These are phyloP conservation scores for Diplodia scrobiculata DNA, from an alignment of 2,329 filamentous ascomycete species.

Conservation along the genomic window DNA sequence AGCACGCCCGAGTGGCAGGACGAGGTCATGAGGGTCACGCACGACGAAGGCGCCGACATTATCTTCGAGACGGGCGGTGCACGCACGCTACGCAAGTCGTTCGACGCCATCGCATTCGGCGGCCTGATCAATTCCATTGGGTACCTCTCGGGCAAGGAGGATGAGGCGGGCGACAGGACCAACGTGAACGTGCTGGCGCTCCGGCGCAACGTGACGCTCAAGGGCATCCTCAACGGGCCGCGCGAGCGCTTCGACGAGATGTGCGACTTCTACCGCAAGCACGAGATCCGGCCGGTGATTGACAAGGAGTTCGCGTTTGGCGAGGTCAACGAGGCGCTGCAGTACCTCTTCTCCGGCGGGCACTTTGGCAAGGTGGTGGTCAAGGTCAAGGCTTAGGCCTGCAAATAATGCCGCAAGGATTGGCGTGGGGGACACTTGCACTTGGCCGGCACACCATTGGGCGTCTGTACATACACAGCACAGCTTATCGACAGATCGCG, in stretches of 20 bases:
- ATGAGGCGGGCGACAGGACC: slow-evolving; percentile 56
- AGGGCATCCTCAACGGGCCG: slow-evolving; percentile 65
- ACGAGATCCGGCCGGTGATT: slow-evolving; percentile 48
- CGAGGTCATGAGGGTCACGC: slow-evolving; percentile 55
- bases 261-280: slow-evolving; percentile 46
- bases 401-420: slow-evolving; percentile 16
- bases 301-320: slow-evolving; percentile 47
- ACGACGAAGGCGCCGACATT: slow-evolving; percentile 50
- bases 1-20: slow-evolving; percentile 61
- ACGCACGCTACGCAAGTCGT: slow-evolving; percentile 51
- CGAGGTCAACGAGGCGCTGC: slow-evolving; percentile 38
- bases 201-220: slow-evolving; percentile 56
- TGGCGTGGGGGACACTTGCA: not conserved
- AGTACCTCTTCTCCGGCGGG: slow-evolving; percentile 40
- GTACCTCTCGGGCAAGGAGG: slow-evolving; percentile 57
- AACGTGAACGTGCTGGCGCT: slow-evolving; percentile 63
- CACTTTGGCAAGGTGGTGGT: slow-evolving; percentile 49
- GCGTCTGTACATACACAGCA: not conserved
- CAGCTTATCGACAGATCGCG: slow-evolving; percentile 17
- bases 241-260: slow-evolving; percentile 55
- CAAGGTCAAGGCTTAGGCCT: slow-evolving; percentile 36
- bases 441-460: slow-evolving; percentile 1
- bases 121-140: slow-evolving; percentile 48
- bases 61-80: slow-evolving; percentile 58
- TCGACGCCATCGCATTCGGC: slow-evolving; percentile 49